Conservation (phyloP, 495 filamentous ascomycete species). For the Penicillium paradoxum region DNA sequence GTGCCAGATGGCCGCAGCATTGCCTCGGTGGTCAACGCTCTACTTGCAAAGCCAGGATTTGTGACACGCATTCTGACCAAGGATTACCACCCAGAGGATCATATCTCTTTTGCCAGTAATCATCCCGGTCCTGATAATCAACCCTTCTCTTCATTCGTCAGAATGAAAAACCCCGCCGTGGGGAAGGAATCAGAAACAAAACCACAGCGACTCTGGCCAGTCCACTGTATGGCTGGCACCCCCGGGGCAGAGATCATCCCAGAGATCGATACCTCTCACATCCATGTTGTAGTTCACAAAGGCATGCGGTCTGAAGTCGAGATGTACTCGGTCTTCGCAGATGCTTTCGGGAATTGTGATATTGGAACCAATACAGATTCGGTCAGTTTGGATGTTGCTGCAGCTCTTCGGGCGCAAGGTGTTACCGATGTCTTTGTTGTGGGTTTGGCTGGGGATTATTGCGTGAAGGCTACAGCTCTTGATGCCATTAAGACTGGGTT, state of each 20-base stretch:
- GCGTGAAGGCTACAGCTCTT: slow-evolving; percentile 74
- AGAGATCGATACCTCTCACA: slow-evolving; percentile 56
- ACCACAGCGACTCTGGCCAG: slow-evolving; percentile 75
- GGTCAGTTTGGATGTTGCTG: slow-evolving; percentile 56
- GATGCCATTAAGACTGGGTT: slow-evolving; percentile 77
- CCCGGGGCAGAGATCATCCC: slow-evolving; percentile 68
- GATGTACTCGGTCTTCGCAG: slow-evolving; percentile 88
- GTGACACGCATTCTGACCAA: slow-evolving; percentile 72
- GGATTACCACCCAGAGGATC: slow-evolving; percentile 80
- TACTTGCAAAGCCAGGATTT: slow-evolving; percentile 67
- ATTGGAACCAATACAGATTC: slow-evolving; percentile 34
- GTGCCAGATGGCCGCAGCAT: slow-evolving; percentile 68
- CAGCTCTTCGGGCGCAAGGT: slow-evolving; percentile 47
- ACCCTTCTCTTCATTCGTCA: slow-evolving; percentile 60
- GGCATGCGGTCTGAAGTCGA: slow-evolving; percentile 69
- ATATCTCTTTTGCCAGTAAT: slow-evolving; percentile 87
- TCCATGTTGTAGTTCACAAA: slow-evolving; percentile 71
- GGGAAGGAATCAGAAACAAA: slow-evolving; percentile 57
- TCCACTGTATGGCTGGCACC: slow-evolving; percentile 77
- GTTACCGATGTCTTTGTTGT: slow-evolving; percentile 77
- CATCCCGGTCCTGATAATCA: slow-evolving; percentile 60
- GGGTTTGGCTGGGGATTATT: slow-evolving; percentile 85
- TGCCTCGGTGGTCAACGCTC: slow-evolving; percentile 64
- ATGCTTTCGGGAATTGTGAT: slow-evolving; percentile 59
- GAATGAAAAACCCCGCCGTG: slow-evolving; percentile 60